Base-by-base conservation (phyloP, 2,329 filamentous ascomycete genomes). In the Rosellinia necatrix region DNA sequence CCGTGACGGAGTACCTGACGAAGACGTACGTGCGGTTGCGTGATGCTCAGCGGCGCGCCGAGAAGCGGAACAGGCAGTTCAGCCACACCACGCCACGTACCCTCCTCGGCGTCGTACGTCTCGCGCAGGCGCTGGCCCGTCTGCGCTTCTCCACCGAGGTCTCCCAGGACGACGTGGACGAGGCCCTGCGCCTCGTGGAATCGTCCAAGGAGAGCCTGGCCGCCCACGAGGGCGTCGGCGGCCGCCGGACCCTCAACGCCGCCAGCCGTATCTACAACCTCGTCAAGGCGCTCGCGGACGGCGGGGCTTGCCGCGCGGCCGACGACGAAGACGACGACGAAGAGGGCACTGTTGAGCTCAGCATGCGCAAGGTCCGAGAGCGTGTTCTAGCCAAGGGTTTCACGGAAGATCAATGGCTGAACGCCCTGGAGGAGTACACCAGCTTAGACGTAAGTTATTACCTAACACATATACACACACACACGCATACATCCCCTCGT, bases 11-110 rank as follows among this genome's bases (percentile, higher is more conserved):
- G 71, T 99, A 99, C 78, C 91, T 99, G 80, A 90, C 96, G 51
- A 94, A 93, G 71, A 96, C 93, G 0, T 99, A 99, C 71, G 94
- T 99, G 27, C 89, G 91, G 8, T 88, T 99, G 81, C 89, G 94
- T 49, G 91, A 96, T 68, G 86, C 92, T 69, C 92, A 97, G 74
- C 92, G 93, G 73, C 87, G 89, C 55, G 92, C 96, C 60, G 94
- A 97, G 76, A 90, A 88, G 72, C 87, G 86, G 70, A 93, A 93
- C 76, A 91, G 92, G 74, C 91, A 93, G 66, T 97, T 97, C 73
- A 89, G 91, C 1, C 91, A 99, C 76, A 96, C 92, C 15, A 96
- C 92, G 1, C 90, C 93, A 1, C 90, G 94, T 81, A 97, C 94
- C 1, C 82, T 99, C 12, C 85, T 99, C 4, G 94, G 93, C 70